phyloP scores from a whole-genome alignment of 495 filamentous ascomycete species.

The Lepraria neglecta region DNA sequence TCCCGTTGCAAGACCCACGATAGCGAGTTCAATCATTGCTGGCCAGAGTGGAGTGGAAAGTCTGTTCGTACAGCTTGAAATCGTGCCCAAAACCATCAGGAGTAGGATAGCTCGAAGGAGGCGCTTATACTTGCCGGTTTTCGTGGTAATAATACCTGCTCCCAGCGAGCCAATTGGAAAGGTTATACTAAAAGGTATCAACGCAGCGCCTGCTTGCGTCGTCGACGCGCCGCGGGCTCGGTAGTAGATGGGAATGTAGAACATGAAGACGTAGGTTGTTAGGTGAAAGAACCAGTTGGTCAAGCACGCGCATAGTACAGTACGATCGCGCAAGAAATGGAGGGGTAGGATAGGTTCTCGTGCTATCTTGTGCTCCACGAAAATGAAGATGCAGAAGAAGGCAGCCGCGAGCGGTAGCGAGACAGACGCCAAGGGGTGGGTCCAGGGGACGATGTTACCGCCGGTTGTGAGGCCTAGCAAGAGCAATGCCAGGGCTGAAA shows the following conservation, averaged over 20 bases:
- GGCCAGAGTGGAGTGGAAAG: constrained; percentile 54
- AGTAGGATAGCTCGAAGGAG: constrained; percentile 50
- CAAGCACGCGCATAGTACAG: constrained; percentile 65
- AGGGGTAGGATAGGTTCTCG: constrained; percentile 79
- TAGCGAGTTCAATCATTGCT: constrained; percentile 61
- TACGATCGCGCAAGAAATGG: constrained; percentile 64
- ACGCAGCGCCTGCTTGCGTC: constrained; percentile 60
- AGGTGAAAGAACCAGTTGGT: constrained; percentile 63
- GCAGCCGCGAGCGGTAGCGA: constrained; percentile 60
- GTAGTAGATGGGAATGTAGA: constrained; percentile 78
- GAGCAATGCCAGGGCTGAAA: constrained; percentile 63
- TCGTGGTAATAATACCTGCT: constrained; percentile 66
- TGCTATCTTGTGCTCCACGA: constrained; percentile 60
- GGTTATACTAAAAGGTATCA: constrained; percentile 62
- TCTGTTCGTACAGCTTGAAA: constrained; percentile 41
- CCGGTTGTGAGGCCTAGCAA: constrained; percentile 78
- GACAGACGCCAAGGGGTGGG: constrained; percentile 65
- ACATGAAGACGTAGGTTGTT: constrained; percentile 50
- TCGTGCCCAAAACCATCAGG: constrained; percentile 45
- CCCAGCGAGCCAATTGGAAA: constrained; percentile 65
- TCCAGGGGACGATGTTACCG: constrained; percentile 81
- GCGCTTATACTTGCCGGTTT: constrained; percentile 61
- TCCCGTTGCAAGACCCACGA: constrained; percentile 64
- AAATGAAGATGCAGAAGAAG: constrained; percentile 50
- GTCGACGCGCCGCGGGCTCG: constrained; percentile 66